Evolutionary conservation across 148 eudicot species (phyloP), one percentile per base, ranked within the genome.

Genomic region (Rhododendron mucronatum): DNA sequence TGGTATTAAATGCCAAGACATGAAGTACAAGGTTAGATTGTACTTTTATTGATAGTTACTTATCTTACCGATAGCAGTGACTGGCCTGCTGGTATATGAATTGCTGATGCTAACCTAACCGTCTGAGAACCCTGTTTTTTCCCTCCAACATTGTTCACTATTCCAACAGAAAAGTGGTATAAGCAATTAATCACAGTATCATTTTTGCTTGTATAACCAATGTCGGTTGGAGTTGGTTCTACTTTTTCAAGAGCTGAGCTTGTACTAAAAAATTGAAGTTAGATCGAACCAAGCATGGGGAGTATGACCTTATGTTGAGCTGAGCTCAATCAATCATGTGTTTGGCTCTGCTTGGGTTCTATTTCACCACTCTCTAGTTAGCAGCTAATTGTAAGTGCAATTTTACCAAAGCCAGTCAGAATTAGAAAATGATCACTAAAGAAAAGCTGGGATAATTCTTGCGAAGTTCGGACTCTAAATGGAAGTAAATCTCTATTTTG

Each of bases 1-100:
- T 48, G 99, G 99, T 85, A 88, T 93, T 28, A 95, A 92, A 86
- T 97, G 99, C 90, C 98, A 97, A 87, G 99, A 97, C 89, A 90
- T 97, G 92, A 97, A 97, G 90, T 97, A 97, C 87, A 95, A 94
- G 98, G 98, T 94, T 73, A 80, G 86, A 75, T 87, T 86, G 83
- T 44, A 21, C 4, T 75, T 28, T 44, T 14, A 44, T 51, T 84
- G 9, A 30, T 84, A 50, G 7, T 9, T 0, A 50, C 15, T 47
- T 3, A 73, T 84, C 55, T 12, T 69, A 23, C 26, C 3, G 6
- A 77, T 41, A 35, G 5, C 10, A 78, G 47, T 44, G 30, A 16
- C 81, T 44, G 50, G 48, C 51, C 51, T 7, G 13, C 30, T 44
- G 26, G 51, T 39, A 7, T 10, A 44, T 77, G 45, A 77, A 39